These are phyloP conservation scores for Cydonia oblonga DNA, from an alignment of 331 rosid species.

Conservation along the genomic window DNA sequence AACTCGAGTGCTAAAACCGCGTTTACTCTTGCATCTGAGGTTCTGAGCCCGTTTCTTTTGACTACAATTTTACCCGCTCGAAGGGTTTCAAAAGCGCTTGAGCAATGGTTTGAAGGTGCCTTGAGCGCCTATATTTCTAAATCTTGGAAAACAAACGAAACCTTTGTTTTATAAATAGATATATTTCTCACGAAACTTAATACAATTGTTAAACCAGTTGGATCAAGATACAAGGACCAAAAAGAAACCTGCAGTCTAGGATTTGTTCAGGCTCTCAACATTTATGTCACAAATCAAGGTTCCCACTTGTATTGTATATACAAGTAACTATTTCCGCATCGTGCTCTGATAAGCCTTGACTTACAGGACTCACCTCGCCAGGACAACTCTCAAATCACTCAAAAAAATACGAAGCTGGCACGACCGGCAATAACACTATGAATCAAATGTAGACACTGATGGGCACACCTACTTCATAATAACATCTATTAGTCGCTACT, in stretches of 20 bases:
- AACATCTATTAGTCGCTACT: not conserved
- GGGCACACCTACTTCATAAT: not conserved
- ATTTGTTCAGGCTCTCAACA: not conserved
- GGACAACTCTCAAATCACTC: not conserved
- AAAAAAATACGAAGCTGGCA: not conserved
- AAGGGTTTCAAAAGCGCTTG: not conserved
- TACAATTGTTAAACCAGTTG: not conserved
- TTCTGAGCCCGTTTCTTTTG: no score
- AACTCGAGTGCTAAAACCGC: no score
- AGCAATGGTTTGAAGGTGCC: not conserved
- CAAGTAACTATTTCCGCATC: not conserved
- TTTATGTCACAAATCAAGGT: no score
- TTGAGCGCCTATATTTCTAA: not conserved
- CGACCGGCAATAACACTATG: constrained; percentile 6
- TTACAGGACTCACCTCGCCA: not conserved
- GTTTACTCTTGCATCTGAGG: no score
- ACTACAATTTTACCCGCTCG: not conserved
- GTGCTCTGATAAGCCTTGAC: constrained; percentile 1
- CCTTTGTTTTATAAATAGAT: not conserved
- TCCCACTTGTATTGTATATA: no score
- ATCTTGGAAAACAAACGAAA: not conserved
- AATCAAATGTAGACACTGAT: constrained; percentile 4
- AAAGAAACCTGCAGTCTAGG: not conserved
- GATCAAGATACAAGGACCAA: not conserved
- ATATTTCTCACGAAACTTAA: not conserved